Conservation (phyloP, 192 early-diverging fungal genomes). For the Podila epicladia region DNA sequence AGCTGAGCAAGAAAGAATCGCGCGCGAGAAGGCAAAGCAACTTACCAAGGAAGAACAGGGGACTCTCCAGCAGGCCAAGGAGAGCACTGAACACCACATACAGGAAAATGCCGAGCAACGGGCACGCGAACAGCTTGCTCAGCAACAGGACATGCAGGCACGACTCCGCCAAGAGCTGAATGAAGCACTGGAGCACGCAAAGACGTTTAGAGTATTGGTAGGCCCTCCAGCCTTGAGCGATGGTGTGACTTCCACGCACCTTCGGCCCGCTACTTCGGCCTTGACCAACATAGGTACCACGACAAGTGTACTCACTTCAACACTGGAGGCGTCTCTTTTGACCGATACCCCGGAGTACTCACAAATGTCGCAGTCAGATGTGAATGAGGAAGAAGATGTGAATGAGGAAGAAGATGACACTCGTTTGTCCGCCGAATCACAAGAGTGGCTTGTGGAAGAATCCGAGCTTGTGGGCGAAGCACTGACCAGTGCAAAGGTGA, state of each 20-base stretch:
- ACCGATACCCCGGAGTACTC: background rate
- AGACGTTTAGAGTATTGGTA: too few relatives aligned
- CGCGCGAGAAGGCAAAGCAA: constrained; percentile 2
- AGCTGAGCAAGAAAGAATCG: background rate
- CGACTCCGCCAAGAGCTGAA: too few relatives aligned
- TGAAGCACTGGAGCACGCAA: too few relatives aligned
- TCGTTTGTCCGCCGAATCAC: background rate
- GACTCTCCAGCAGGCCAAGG: background rate
- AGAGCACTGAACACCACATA: background rate
- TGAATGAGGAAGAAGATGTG: background rate
- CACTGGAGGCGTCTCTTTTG: background rate
- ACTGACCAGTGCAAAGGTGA: background rate
- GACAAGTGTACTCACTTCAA: too few relatives aligned
- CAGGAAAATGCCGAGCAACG: background rate
- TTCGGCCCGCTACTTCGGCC: too few relatives aligned
- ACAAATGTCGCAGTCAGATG: background rate
- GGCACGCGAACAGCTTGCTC: background rate
- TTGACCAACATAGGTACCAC: too few relatives aligned
- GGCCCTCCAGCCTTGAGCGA: too few relatives aligned
- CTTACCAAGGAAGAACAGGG: background rate
- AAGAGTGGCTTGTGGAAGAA: background rate
- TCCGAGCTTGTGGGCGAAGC: background rate
- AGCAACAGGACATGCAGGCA: too few relatives aligned
- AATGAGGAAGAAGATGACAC: background rate
- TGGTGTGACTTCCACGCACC: too few relatives aligned